Conservation (phyloP, 2,329 filamentous ascomycete species). For the Fusarium gaditjirri region DNA sequence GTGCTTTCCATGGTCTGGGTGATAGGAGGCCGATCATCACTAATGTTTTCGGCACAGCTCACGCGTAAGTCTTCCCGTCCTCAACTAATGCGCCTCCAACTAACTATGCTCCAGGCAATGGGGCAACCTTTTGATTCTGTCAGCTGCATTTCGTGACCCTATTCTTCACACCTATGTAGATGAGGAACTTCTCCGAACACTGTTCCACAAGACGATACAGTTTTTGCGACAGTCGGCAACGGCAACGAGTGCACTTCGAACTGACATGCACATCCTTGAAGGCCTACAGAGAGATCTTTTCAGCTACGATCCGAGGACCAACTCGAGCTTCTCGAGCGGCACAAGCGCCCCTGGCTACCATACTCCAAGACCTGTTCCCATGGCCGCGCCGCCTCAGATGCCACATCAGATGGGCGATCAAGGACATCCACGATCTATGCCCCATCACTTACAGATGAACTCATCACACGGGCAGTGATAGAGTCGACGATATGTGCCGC, state of each 20-base stretch:
- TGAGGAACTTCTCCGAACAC: conserved; percentile 62
- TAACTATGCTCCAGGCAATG: conserved; percentile 76
- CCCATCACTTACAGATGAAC: conserved; percentile 41
- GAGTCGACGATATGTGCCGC: neutral
- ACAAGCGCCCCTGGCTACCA: conserved; percentile 46
- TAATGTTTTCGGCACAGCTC: conserved; percentile 95
- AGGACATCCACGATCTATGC: conserved; percentile 39
- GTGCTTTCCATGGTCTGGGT: conserved; percentile 76
- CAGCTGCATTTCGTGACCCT: conserved; percentile 79
- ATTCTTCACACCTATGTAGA: conserved; percentile 69
- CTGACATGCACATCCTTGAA: conserved; percentile 79
- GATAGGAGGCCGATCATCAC: conserved; percentile 82
- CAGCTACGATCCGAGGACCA: conserved; percentile 44
- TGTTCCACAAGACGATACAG: conserved; percentile 78
- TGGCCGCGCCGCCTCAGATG: conserved; percentile 41
- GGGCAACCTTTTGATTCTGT: conserved; percentile 91
- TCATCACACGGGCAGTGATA: conserved; percentile 36
- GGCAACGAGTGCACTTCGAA: conserved; percentile 78
- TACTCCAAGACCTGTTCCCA: conserved; percentile 38
- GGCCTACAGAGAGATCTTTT: conserved; percentile 62
- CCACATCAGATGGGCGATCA: conserved; percentile 39
- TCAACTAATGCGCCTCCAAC: neutral
- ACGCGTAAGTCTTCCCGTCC: conserved; percentile 76
- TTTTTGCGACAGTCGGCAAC: conserved; percentile 78
- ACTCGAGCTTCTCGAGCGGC: conserved; percentile 58